Conservation (phyloP, 148 eudicot species). For the Rhododendron ovatum region DNA sequence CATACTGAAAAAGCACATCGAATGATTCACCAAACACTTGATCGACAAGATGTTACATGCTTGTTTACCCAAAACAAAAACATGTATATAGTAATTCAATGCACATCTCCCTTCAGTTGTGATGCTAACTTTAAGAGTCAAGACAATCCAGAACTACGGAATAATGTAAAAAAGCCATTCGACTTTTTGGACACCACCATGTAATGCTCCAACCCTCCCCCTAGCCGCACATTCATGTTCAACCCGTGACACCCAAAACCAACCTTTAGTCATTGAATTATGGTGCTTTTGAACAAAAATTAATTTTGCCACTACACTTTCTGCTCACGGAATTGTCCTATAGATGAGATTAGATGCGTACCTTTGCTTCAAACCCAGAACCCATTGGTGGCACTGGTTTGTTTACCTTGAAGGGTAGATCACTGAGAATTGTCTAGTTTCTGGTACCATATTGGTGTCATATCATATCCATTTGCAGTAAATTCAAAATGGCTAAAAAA, state of each 20-base stretch:
- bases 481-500: not conserved
- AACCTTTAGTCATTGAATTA: not conserved
- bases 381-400: not conserved
- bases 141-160: too few species aligned
- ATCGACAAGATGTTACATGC: too few species aligned
- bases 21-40: too few species aligned
- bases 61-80: too few species aligned
- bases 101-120: too few species aligned
- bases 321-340: not conserved
- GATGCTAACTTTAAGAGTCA: too few species aligned
- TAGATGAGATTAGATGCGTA: not conserved
- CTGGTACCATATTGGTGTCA: not conserved
- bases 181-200: not conserved
- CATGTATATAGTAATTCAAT: too few species aligned
- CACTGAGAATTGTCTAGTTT: not conserved
- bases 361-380: not conserved
- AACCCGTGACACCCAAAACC: not conserved
- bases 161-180: too few species aligned
- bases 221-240: too few species aligned
- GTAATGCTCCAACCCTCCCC: too few species aligned
- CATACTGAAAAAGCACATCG: too few species aligned
- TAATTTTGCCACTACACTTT: not conserved
- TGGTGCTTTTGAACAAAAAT: not conserved
- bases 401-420: not conserved
- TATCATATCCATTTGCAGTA: not conserved